Percentiles rank a stretch among this genome's conserved stretches.
These are phyloP conservation scores for Calonectria hongkongensis DNA, from an alignment of 2,329 filamentous ascomycete genomes.

Conservation along the genomic window DNA sequence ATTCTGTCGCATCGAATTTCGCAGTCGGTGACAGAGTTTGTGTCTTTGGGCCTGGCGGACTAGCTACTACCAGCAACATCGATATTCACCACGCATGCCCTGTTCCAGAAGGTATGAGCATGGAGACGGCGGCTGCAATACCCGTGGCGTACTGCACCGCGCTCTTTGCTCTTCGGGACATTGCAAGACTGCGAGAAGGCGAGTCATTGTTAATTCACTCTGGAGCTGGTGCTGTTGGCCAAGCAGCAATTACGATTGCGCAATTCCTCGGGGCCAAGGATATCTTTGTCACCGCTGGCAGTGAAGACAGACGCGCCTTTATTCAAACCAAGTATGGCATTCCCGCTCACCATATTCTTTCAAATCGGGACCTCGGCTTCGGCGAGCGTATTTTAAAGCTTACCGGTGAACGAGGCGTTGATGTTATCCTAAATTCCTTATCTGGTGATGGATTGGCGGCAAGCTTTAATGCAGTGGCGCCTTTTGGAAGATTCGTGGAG, in stretches of 20 bases:
- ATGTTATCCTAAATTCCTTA: not conserved
- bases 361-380: not conserved
- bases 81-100: not conserved
- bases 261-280: not conserved
- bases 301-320: not conserved
- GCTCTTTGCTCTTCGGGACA: not conserved
- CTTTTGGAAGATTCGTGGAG: constrained; percentile 2
- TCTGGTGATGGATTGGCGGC: not conserved
- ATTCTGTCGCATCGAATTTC: not conserved
- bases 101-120: not conserved
- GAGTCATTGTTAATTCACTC: not conserved
- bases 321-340: not conserved
- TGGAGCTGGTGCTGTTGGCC: not conserved
- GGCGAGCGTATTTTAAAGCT: not conserved
- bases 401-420: not conserved
- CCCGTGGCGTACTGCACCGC: not conserved
- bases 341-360: not conserved
- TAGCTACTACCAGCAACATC: not conserved
- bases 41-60: not conserved
- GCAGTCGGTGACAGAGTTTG: constrained; percentile 8
- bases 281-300: not conserved
- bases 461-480: not conserved
- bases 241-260: constrained; percentile 1
- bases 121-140: not conserved
- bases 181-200: not conserved